Evolutionary conservation across 441 rosid species (phyloP).

Genomic region (Eugenia klotzschiana): DNA sequence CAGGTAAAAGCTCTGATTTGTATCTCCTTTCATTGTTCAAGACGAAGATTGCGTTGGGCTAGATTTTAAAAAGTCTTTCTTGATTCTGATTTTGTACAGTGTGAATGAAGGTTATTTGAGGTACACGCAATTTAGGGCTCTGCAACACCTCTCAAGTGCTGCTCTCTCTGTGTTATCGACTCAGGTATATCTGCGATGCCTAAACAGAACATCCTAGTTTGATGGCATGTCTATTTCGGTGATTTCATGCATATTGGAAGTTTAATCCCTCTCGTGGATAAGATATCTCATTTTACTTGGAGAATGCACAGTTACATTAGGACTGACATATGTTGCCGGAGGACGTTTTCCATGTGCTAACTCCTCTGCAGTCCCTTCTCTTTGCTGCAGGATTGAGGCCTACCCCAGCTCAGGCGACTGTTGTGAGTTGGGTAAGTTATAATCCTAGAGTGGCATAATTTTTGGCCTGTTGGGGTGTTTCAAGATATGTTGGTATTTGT

Average conservation of each 20-base stretch:
- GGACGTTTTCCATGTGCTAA: slow-evolving; percentile 20
- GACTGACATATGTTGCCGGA: background rate
- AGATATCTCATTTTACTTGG: background rate
- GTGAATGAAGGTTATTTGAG: slow-evolving; percentile 87
- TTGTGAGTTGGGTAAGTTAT: slow-evolving; percentile 84
- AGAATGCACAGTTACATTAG: background rate
- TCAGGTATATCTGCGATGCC: slow-evolving; percentile 49
- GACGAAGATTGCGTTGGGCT: background rate
- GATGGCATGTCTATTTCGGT: background rate
- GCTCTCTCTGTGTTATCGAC: slow-evolving; percentile 78
- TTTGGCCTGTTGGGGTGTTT: background rate
- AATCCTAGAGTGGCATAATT: background rate
- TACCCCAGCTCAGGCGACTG: slow-evolving; percentile 91
- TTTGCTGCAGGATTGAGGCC: slow-evolving; percentile 98
- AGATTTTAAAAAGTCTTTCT: background rate
- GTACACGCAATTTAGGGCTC: slow-evolving; percentile 82
- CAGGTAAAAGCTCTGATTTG: slow-evolving; percentile 30
- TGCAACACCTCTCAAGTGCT: slow-evolving; percentile 82
- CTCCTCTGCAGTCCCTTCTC: slow-evolving; percentile 71
- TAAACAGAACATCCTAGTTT: background rate
- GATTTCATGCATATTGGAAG: background rate
- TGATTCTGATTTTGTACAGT: slow-evolving; percentile 25
- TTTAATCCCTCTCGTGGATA: background rate
- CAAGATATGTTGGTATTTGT: background rate
- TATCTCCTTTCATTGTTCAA: background rate